A percentile compares a stretch with the other conserved stretches of the same genome.
Conservation (phyloP, 2,329 filamentous ascomycete species). For the Diaporthe batatas region DNA sequence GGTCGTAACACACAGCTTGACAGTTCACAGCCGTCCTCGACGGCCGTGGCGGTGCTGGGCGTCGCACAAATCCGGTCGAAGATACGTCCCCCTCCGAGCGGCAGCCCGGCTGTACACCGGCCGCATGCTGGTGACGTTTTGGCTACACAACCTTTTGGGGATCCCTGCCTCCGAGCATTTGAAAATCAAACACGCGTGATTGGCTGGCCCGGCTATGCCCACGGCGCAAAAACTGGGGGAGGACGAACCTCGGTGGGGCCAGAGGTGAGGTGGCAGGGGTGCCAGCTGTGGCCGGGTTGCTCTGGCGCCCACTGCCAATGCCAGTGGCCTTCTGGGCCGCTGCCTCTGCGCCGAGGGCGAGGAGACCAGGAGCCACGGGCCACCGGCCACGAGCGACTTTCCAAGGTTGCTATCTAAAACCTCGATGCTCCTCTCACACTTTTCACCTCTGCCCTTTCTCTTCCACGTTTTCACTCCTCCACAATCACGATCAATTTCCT, state of each 20-base stretch:
- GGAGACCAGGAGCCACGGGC: slow-evolving; percentile 34
- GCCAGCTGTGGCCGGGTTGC: slow-evolving; percentile 33
- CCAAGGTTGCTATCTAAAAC: slow-evolving; percentile 42
- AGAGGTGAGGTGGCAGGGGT: slow-evolving; percentile 35
- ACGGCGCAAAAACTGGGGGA: slow-evolving; percentile 34
- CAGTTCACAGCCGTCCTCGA: neutral
- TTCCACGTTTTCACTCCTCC: slow-evolving; percentile 30
- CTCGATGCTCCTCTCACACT: slow-evolving; percentile 41
- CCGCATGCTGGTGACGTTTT: slow-evolving; percentile 40
- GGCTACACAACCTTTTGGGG: slow-evolving; percentile 28
- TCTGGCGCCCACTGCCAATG: slow-evolving; percentile 37
- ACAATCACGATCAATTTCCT: slow-evolving; percentile 19
- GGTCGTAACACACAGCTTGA: neutral
- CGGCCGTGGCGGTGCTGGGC: slow-evolving; percentile 4
- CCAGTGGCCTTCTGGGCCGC: slow-evolving; percentile 9
- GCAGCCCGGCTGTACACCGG: slow-evolving; percentile 9
- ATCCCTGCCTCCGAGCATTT: slow-evolving; percentile 36
- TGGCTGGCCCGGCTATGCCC: slow-evolving; percentile 38
- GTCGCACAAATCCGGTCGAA: slow-evolving; percentile 41
- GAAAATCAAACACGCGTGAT: slow-evolving; percentile 38
- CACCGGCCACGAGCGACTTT: slow-evolving; percentile 24
- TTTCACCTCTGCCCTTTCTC: slow-evolving; percentile 24
- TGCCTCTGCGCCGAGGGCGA: slow-evolving; percentile 38
- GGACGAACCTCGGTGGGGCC: slow-evolving; percentile 26
- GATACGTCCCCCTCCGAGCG: slow-evolving; percentile 39